Evolutionary conservation across 306 rosid genomes (phyloP).

Genomic region (Vigna hirtella): DNA sequence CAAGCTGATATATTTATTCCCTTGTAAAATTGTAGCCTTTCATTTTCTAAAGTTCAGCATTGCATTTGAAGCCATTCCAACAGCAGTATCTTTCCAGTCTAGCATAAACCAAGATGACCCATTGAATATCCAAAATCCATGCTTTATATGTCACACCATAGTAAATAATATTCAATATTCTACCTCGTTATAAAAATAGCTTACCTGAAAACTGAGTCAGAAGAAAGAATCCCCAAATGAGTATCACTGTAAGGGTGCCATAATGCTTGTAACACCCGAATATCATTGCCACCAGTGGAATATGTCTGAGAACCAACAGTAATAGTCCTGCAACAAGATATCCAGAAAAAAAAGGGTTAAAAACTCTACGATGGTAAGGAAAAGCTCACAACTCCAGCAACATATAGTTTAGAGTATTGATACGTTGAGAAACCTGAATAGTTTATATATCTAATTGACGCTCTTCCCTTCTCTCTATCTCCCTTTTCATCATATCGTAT

Average conservation of each 20-base stretch:
- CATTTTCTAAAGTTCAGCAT: slow-evolving; percentile 12
- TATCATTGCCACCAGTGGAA: slow-evolving; percentile 54
- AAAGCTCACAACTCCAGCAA: slow-evolving; percentile 1
- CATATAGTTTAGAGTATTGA: background rate
- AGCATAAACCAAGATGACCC: slow-evolving; percentile 27
- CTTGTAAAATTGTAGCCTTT: slow-evolving; percentile 2
- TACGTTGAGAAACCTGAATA: background rate
- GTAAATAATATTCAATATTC: slow-evolving; percentile 8
- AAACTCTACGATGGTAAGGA: slow-evolving; percentile 12
- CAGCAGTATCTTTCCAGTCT: slow-evolving; percentile 8
- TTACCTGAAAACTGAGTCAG: slow-evolving; percentile 96
- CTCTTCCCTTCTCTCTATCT: background rate
- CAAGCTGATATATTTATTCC: slow-evolving; percentile 5
- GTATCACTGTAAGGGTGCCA: slow-evolving; percentile 91
- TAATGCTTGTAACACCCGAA: slow-evolving; percentile 69
- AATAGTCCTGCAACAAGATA: slow-evolving; percentile 69
- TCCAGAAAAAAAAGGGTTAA: background rate
- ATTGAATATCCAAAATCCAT: slow-evolving; percentile 21
- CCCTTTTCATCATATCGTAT: background rate
- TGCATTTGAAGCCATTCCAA: slow-evolving; percentile 10
- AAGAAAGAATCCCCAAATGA: slow-evolving; percentile 92
- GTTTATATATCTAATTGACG: background rate
- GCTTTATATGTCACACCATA: slow-evolving; percentile 5
- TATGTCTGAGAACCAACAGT: slow-evolving; percentile 67
- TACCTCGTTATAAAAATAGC: slow-evolving; percentile 7